These are phyloP conservation scores for Macrolepiota fuliginosa DNA, from an alignment of 768 basidiomycete species.

Conservation along the genomic window DNA sequence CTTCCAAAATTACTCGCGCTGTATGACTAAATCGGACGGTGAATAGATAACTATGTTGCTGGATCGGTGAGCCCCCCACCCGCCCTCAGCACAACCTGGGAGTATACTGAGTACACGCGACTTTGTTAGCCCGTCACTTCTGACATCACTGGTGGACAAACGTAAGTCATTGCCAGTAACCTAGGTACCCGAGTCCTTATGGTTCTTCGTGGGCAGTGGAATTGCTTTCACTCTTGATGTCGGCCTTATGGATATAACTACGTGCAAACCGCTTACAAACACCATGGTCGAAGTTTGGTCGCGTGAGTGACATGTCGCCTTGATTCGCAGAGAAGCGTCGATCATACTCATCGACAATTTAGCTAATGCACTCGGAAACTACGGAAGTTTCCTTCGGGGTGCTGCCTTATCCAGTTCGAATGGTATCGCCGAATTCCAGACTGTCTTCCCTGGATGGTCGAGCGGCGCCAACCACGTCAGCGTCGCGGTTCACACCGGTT, in stretches of 20 bases:
- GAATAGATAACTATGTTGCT: conserved; percentile 8
- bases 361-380: conserved; percentile 36
- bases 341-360: neutral
- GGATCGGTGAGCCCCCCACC: neutral
- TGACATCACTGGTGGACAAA: conserved; percentile 26
- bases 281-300: conserved; percentile 39
- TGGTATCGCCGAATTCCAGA: conserved; percentile 38
- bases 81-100: neutral
- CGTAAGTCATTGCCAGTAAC: conserved; percentile 17
- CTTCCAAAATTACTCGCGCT: no score
- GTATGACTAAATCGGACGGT: neutral
- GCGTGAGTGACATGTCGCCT: conserved; percentile 16
- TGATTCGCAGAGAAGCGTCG: neutral
- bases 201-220: conserved; percentile 23
- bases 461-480: conserved; percentile 35
- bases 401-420: conserved; percentile 28
- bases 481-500: conserved; percentile 28
- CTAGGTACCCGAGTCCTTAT: neutral
- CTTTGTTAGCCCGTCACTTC: conserved; percentile 20
- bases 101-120: neutral
- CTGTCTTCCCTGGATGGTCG: conserved; percentile 34
- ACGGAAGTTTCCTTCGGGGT: conserved; percentile 35
- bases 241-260: conserved; percentile 35
- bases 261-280: conserved; percentile 36
- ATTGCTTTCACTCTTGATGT: conserved; percentile 35